Percentiles rank a stretch among this genome's conserved stretches.
Conservation (phyloP, 805 yeast species). For the Starmerella khaoyaiensis region DNA sequence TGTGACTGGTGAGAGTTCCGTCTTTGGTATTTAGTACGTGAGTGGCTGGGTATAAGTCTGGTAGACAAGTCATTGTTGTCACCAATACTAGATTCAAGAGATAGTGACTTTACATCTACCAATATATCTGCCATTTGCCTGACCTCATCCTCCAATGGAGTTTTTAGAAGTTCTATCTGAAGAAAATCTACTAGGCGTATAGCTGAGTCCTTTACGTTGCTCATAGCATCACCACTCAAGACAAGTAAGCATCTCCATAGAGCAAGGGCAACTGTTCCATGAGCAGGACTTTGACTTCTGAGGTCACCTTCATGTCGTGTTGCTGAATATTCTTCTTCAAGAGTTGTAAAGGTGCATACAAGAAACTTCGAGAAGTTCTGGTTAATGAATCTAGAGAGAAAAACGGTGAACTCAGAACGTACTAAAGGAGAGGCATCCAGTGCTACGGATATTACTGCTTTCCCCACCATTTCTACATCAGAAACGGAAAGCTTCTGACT, state of each 20-base stretch:
- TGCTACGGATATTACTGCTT: slow-evolving; percentile 50
- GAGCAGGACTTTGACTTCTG: slow-evolving; percentile 59
- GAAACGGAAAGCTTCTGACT: slow-evolving; percentile 36
- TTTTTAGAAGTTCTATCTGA: slow-evolving; percentile 46
- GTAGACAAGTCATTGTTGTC: no score
- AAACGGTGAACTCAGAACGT: slow-evolving; percentile 68
- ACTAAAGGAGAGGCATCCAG: slow-evolving; percentile 87
- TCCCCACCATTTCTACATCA: slow-evolving; percentile 35
- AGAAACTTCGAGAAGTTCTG: slow-evolving; percentile 62
- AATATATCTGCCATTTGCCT: slow-evolving; percentile 29
- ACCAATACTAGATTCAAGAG: no score
- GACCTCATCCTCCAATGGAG: slow-evolving; percentile 54
- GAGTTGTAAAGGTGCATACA: slow-evolving; percentile 73
- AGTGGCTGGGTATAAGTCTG: no score
- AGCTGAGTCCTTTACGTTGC: slow-evolving; percentile 62
- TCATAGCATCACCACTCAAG: slow-evolving; percentile 75
- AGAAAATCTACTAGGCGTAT: slow-evolving; percentile 64
- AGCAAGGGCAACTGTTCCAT: slow-evolving; percentile 74
- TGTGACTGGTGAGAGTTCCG: no score
- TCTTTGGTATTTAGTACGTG: no score
- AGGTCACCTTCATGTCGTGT: slow-evolving; percentile 43
- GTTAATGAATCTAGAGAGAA: slow-evolving; percentile 59
- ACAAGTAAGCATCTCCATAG: slow-evolving; percentile 77
- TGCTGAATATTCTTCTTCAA: slow-evolving; percentile 65
- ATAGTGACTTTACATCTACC: slow-evolving; percentile 3